Evolutionary conservation across 1,139 yeast genomes (phyloP), one percentile per base, ranked within the genome.

Genomic region (Lodderomyces jiufengensis): DNA sequence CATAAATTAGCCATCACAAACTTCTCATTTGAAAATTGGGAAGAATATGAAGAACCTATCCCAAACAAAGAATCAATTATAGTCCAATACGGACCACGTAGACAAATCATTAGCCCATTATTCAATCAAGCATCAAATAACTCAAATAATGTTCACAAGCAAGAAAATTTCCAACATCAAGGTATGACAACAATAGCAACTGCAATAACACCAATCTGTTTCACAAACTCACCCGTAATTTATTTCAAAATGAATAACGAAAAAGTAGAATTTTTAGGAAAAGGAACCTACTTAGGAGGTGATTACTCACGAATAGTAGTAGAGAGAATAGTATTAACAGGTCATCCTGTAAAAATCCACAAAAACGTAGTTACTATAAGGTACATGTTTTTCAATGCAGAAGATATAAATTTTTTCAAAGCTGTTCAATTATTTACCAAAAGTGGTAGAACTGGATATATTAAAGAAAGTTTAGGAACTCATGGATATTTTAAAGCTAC

Each of bases 401-500:
- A 84, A 31, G 99, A 94, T 57, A 84, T 94, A 48, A 76, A 76
- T 46, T 86, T 85, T 80, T 94, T 84, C 73, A 86, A 86, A 66
- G 84, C 94, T 4, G 83, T 94, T 48, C 97, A 97, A 27, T 67
- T 94, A 45, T 92, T 87, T 60, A 90, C 97, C 32, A 87, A 86
- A 57, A 74, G 81, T 50, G 98, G 98, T 35, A 79, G 97, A 58
- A 73, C 88, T 27, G 99, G 99, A 39, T 84, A 83, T 58, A 87
- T 94, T 58, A 90, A 87, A 61, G 97, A 92, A 58, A 78, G 90
- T 57, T 73, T 94, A 64, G 99, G 99, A 64, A 94, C 98, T 3
- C 98, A 94, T 60, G 99, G 99, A 45, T 87, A 92, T 65, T 90
- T 84, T 73, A 94, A 94, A 66, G 96, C 97, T 15, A 84, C 86